These are phyloP conservation scores for Metarhizium rileyi DNA, from an alignment of 2,329 filamentous ascomycete species.

Conservation along the genomic window DNA sequence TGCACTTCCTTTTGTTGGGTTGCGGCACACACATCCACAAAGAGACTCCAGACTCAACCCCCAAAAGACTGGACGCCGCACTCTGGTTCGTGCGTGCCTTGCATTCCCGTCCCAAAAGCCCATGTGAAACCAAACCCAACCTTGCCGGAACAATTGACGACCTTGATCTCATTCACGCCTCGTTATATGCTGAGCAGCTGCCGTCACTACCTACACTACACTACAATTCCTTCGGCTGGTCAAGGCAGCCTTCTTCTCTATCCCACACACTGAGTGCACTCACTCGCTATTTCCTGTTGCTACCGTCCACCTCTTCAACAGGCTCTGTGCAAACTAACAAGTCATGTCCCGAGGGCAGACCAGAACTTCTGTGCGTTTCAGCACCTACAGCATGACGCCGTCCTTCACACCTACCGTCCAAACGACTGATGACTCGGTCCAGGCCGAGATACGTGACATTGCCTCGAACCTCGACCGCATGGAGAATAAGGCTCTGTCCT, in stretches of 20 bases:
- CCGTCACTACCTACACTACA: no score
- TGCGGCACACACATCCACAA: not conserved
- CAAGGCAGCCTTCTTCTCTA: no score
- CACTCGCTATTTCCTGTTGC: not conserved
- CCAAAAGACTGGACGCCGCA: not conserved
- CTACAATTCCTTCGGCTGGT: no score
- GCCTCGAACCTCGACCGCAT: conserved; percentile 75
- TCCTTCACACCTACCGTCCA: conserved; percentile 49
- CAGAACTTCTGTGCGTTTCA: conserved; percentile 46
- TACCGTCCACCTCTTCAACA: not conserved
- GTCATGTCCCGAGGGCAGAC: conserved; percentile 26
- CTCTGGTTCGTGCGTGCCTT: conserved; percentile 4
- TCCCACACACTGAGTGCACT: no score
- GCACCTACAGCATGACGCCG: conserved; percentile 50
- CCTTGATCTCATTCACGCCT: not conserved
- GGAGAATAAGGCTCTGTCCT: conserved; percentile 75
- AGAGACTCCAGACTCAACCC: not conserved
- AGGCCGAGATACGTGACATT: conserved; percentile 56
- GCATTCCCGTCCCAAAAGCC: conserved; percentile 1
- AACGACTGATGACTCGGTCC: conserved; percentile 45
- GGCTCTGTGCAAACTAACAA: not conserved
- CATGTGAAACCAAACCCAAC: not conserved
- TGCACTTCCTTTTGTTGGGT: not conserved
- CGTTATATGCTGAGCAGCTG: not conserved
- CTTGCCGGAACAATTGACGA: not conserved